Evolutionary conservation across 805 yeast genomes (phyloP).

Genomic region (Zygosaccharomyces rouxii): DNA sequence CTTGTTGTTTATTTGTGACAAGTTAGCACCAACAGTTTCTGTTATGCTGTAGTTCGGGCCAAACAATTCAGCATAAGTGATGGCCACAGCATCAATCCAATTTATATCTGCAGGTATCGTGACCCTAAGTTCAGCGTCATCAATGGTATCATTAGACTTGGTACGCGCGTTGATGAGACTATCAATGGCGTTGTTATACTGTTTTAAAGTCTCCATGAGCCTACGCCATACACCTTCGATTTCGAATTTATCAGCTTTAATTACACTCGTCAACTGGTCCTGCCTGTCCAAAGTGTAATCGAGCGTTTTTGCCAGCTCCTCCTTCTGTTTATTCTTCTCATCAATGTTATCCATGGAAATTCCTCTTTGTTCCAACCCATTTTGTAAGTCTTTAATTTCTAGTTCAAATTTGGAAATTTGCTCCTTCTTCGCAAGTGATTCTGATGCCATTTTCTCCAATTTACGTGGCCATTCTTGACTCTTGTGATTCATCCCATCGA

Average conservation of each 20-base stretch:
- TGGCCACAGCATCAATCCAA: constrained; percentile 14
- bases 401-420: constrained; percentile 10
- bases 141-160: constrained; percentile 21
- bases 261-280: constrained; percentile 43
- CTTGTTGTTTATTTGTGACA: constrained; percentile 32
- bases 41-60: constrained; percentile 9
- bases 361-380: constrained; percentile 49
- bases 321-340: constrained; percentile 56
- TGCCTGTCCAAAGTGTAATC: constrained; percentile 44
- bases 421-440: constrained; percentile 40
- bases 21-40: constrained; percentile 32
- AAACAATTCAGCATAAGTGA: constrained; percentile 14
- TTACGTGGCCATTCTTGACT: constrained; percentile 60
- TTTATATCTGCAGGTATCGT: constrained; percentile 19
- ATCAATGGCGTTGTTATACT: constrained; percentile 54
- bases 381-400: constrained; percentile 41
- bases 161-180: constrained; percentile 25
- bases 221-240: constrained; percentile 48
- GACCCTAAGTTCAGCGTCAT: constrained; percentile 39
- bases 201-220: constrained; percentile 48
- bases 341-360: constrained; percentile 62
- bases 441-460: constrained; percentile 52
- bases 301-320: constrained; percentile 49
- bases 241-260: constrained; percentile 47
- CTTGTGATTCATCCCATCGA: constrained; percentile 60